Evolutionary conservation across 805 yeast genomes (phyloP).

Genomic region (Hagleromyces aurorensis): DNA sequence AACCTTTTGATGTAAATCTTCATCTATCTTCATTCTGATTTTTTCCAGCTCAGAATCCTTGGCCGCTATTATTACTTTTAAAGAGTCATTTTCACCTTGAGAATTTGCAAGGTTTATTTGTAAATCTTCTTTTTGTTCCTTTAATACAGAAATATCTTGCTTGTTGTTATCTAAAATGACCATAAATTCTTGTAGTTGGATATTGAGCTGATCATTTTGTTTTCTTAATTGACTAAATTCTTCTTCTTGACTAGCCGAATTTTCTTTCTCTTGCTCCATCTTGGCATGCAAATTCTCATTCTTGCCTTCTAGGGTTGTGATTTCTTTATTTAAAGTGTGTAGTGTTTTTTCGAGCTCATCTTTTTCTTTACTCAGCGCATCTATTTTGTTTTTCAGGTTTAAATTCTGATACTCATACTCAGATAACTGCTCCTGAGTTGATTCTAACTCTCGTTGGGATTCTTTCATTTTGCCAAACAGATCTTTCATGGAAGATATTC

Average conservation of each 20-base stretch:
- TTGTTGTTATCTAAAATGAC: conserved; percentile 31
- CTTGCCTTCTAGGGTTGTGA: conserved; percentile 44
- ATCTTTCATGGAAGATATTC: conserved; percentile 65
- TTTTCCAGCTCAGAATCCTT: conserved; percentile 33
- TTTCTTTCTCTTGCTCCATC: conserved; percentile 41
- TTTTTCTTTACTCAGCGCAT: conserved; percentile 28
- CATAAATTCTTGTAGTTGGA: conserved; percentile 34
- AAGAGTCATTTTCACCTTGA: conserved; percentile 11
- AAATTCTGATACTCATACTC: conserved; percentile 39
- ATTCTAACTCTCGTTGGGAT: conserved; percentile 54
- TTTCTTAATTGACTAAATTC: conserved; percentile 35
- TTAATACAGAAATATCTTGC: conserved; percentile 25
- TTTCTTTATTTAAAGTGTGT: conserved; percentile 35
- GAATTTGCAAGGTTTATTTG: conserved; percentile 19
- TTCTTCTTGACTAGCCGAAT: no score
- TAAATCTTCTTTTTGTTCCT: conserved; percentile 34
- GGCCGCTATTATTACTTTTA: conserved; percentile 31
- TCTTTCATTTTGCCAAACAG: conserved; percentile 68
- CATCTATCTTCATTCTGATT: conserved; percentile 7
- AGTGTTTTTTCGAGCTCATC: conserved; percentile 30
- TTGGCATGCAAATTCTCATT: conserved; percentile 43
- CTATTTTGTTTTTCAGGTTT: conserved; percentile 31
- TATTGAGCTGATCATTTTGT: conserved; percentile 15
- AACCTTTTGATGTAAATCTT: conserved; percentile 18
- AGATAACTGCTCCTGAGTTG: conserved; percentile 42